Evolutionary conservation across 2,329 filamentous ascomycete species (phyloP).

Genomic region (Colletotrichum sp.): DNA sequence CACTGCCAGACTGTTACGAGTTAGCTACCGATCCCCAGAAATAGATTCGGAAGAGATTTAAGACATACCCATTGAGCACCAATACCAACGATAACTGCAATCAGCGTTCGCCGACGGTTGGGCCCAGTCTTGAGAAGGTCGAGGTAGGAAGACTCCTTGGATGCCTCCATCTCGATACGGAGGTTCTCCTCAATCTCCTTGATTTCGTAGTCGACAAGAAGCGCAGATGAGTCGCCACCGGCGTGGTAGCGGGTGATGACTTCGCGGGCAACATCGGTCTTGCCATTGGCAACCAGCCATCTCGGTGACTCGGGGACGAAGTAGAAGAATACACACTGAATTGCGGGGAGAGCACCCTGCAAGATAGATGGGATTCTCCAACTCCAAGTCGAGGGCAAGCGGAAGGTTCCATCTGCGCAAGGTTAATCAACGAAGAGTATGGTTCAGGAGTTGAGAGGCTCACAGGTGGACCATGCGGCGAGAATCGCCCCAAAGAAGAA

Average conservation of each 20-base stretch:
- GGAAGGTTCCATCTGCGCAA: constrained; percentile 26
- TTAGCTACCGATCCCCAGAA: background rate
- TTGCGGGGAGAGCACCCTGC: constrained; percentile 44
- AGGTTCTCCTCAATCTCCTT: constrained; percentile 45
- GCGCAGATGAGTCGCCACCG: constrained; percentile 46
- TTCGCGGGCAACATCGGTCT: constrained; percentile 54
- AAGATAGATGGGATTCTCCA: constrained; percentile 31
- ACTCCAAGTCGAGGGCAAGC: constrained; percentile 36
- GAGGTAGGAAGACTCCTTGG: constrained; percentile 32
- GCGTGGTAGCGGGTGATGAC: constrained; percentile 60
- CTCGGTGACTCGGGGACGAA: constrained; percentile 64
- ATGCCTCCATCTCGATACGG: constrained; percentile 55
- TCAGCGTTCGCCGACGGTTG: constrained; percentile 30
- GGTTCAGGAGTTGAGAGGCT: rapidly evolving
- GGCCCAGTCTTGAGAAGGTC: constrained; percentile 31
- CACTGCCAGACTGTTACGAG: constrained; percentile 23
- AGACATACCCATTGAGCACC: constrained; percentile 28
- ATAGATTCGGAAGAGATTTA: rapidly evolving
- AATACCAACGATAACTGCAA: constrained; percentile 28
- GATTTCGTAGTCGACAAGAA: constrained; percentile 38
- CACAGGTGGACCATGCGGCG: constrained; percentile 30
- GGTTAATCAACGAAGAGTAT: too few relatives aligned
- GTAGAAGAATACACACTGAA: constrained; percentile 5
- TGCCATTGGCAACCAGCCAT: constrained; percentile 63
- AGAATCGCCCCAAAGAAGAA: constrained; percentile 42